Evolutionary conservation across 2,329 filamentous ascomycete species (phyloP), one percentile per base, ranked within the genome.

Genomic region (Xylaria arbuscula): DNA sequence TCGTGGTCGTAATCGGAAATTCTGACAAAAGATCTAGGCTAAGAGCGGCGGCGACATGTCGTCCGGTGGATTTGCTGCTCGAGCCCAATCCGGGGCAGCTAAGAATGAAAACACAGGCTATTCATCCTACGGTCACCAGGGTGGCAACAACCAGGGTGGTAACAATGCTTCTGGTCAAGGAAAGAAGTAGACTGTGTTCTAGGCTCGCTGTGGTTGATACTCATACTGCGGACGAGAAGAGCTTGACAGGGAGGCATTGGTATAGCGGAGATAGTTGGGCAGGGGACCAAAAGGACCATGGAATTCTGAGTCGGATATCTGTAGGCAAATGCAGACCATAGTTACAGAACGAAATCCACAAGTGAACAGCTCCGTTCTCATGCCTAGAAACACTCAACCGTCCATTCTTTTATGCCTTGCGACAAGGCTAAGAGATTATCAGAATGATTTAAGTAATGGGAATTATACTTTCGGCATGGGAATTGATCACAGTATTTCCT

Each of bases 31-130:
- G 15, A 42, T 13, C 10, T 22, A 76, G 73, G 72, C 66, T 10
- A 70, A 50, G 13, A 19, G 51, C 22, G 70, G 72, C 36, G 57
- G 68, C 51, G 69, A 74, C 38, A 73, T 70, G 72, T 57, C 59
- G 2, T 70, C 69, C 0, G 60, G 58, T 2, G 66, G 72, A 7
- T 72, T 73, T 19, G 55, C 70, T 6, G 64, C 74, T n/a, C 63
- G 69, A n/a, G 69, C 70, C 8, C 70, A 75, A 57, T 28, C 56
- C 1, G 68, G 70, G 11, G 72, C 57, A 0, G 73, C 66, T 40
- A 63, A 67, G 8, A 71, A 75, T 24, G 60, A 24, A 2, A 59
- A 58, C 22, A 13, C 54, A 3, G 28, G 28, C 28, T 28, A 28
- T 28, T 28, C 28, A 5, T 17, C 34, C 19, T 24, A 19, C 34